Conservation (phyloP, 805 yeast species). For the Teunomyces pallodes region DNA sequence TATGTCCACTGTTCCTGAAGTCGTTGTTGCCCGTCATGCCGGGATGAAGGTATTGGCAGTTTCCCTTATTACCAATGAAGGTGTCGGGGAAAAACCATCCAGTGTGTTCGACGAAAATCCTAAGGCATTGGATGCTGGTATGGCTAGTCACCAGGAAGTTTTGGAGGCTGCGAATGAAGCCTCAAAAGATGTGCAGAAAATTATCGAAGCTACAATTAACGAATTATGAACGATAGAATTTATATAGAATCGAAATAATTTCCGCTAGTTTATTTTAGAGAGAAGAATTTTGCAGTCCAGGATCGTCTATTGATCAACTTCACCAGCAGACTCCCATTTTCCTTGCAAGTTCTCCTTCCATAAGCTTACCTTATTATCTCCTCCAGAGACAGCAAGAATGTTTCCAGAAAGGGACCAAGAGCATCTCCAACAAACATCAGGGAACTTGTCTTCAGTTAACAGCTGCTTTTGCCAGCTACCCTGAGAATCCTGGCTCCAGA, state of each 20-base stretch:
- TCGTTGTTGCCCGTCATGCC: conserved; percentile 84
- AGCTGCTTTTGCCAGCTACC: conserved; percentile 79
- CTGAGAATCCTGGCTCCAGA: conserved; percentile 84
- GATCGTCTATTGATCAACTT: conserved; percentile 66
- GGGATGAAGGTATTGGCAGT: conserved; percentile 82
- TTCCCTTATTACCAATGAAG: conserved; percentile 82
- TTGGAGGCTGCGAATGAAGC: conserved; percentile 78
- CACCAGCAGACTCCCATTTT: conserved; percentile 97
- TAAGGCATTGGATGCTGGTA: conserved; percentile 59
- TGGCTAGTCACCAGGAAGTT: conserved; percentile 92
- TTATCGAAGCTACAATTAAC: conserved; percentile 63
- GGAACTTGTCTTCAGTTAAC: conserved; percentile 77
- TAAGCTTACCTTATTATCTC: conserved; percentile 91
- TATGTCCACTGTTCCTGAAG: conserved; percentile 98
- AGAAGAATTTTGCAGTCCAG: background rate
- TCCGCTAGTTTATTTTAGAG: background rate
- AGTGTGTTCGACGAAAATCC: conserved; percentile 59
- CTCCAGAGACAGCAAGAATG: conserved; percentile 91
- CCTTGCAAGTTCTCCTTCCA: conserved; percentile 96
- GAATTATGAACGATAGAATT: conserved; percentile 24
- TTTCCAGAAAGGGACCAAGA: conserved; percentile 97
- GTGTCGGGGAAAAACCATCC: conserved; percentile 67
- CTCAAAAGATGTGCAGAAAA: conserved; percentile 70
- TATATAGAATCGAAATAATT: conserved; percentile 1
- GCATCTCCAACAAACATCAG: conserved; percentile 98